phyloP scores from a whole-genome alignment of 2,329 filamentous ascomycete species.

The Cladorrhinum sp. region DNA sequence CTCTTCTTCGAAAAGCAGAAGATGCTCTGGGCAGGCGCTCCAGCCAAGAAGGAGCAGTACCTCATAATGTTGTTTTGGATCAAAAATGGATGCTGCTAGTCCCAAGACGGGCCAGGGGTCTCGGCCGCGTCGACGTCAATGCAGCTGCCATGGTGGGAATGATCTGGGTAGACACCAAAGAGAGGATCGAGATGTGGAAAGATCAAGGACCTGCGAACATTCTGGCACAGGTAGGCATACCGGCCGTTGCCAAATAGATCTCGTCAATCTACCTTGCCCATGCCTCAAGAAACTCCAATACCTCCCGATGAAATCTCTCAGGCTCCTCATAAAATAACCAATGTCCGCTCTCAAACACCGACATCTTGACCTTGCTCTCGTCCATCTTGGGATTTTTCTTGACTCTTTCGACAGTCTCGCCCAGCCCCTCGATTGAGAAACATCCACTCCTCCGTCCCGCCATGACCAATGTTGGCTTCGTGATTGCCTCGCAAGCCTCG shows the following conservation, averaged over 20 bases:
- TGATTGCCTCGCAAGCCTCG: conserved; percentile 37
- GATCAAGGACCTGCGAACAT: conserved; percentile 35
- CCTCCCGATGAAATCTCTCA: conserved; percentile 36
- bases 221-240: conserved; percentile 37
- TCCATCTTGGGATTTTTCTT: conserved; percentile 24
- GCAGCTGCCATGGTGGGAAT: conserved; percentile 47
- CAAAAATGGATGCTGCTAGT: conserved; percentile 46
- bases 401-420: conserved; percentile 35
- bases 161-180: conserved; percentile 36
- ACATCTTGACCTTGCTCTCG: conserved; percentile 27
- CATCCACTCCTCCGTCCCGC: conserved; percentile 37
- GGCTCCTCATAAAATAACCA: conserved; percentile 43
- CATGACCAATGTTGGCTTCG: conserved; percentile 36
- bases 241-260: conserved; percentile 6
- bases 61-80: conserved; percentile 47
- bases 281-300: conserved; percentile 31
- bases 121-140: conserved; percentile 41
- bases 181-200: conserved; percentile 38
- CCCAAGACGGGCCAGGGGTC: conserved; percentile 37
- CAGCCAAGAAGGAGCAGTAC: conserved; percentile 22
- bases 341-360: conserved; percentile 37
- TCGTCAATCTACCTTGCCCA: conserved; percentile 4
- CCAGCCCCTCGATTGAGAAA: conserved; percentile 38
- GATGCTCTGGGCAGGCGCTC: conserved; percentile 6
- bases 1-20: conserved; percentile 27